Base-by-base conservation (phyloP, 768 basidiomycete species). In the Megacollybia marginata region DNA sequence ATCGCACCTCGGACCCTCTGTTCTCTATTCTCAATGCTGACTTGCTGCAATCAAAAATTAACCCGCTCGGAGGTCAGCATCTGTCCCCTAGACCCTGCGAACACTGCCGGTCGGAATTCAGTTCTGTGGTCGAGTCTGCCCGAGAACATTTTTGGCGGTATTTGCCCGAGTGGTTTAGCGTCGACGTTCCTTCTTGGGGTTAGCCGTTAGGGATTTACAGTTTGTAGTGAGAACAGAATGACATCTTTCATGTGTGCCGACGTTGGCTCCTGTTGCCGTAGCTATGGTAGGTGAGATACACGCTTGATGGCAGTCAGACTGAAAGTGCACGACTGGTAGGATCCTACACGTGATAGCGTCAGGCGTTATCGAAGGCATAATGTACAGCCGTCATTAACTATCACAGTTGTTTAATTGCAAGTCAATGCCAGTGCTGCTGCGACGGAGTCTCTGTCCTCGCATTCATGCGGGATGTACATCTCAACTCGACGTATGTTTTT, bases 1-100 rank as follows among this genome's bases (percentile, higher is more conserved):
- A 83, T 54, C 76, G 83, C 42, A 82, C 75, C 55, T 80, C 79
- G 5, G 85, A 88, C 53, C 84, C 85, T 1, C 65, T 88, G 28
- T 85, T 82, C 55, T 80, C 83, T 7, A 84, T 88, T 55, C 68
- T 78, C 60, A 80, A 85, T 53, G 75, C 82, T 44, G 74, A 83
- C 53, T 59, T 78, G 42, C 84, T 87, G 82, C 82, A 83, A 57
- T 74, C 76, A 5, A 69, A 77, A 38, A 75, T 75, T 52, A 74
- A 76, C 53, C 62, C 71, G 2, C 62, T 66, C 5, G 74, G 69
- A 11, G 69, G 74, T 48, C 65, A 69, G 49, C 66, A 65, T 34
- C 57, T 72, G 4, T 57, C 71, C n/a, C 68, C 77, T 54, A 72
- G 78, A 6, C 77, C 82, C 7, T 88, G 85, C 60, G 83, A 85